These are phyloP conservation scores for Fusarium graminum DNA, from an alignment of 2,329 filamentous ascomycete species.

Conservation along the genomic window DNA sequence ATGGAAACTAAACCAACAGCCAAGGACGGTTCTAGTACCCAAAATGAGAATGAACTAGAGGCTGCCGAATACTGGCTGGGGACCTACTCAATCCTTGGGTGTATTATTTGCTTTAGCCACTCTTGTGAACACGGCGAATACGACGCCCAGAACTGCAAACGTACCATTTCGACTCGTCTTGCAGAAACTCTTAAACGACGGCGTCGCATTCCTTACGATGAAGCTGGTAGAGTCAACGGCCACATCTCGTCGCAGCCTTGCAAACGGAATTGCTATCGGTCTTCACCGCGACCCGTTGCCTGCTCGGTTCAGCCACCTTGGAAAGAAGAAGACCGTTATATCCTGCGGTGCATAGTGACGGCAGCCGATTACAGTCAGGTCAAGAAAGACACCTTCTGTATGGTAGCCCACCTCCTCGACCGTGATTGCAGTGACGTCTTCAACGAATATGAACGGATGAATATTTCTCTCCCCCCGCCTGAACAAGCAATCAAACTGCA, in stretches of 20 bases:
- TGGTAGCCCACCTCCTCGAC: conserved; percentile 63
- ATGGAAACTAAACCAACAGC: conserved; percentile 67
- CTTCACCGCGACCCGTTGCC: conserved; percentile 42
- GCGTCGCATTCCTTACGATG: conserved; percentile 30
- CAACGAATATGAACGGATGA: conserved; percentile 47
- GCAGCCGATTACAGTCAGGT: conserved; percentile 58
- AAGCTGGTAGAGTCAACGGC: conserved; percentile 31
- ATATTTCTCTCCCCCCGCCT: conserved; percentile 45
- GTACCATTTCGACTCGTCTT: conserved; percentile 63
- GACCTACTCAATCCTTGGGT: conserved; percentile 68
- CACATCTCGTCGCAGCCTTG: conserved; percentile 48
- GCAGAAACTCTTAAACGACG: conserved; percentile 52
- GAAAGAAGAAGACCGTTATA: conserved; percentile 62
- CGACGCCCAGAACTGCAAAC: conserved; percentile 65
- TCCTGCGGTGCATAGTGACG: conserved; percentile 63
- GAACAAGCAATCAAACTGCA: conserved; percentile 51
- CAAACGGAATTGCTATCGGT: conserved; percentile 59
- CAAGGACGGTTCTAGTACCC: conserved; percentile 57
- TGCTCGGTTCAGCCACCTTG: conserved; percentile 53
- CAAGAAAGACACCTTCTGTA: conserved; percentile 60
- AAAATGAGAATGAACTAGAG: conserved; percentile 55
- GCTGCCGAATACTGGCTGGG: conserved; percentile 63
- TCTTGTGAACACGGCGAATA: conserved; percentile 73
- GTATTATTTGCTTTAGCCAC: conserved; percentile 70
- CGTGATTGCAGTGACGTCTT: conserved; percentile 67